Base-by-base conservation (phyloP, 2,329 filamentous ascomycete species). In the Fonsecaea pugnacius region DNA sequence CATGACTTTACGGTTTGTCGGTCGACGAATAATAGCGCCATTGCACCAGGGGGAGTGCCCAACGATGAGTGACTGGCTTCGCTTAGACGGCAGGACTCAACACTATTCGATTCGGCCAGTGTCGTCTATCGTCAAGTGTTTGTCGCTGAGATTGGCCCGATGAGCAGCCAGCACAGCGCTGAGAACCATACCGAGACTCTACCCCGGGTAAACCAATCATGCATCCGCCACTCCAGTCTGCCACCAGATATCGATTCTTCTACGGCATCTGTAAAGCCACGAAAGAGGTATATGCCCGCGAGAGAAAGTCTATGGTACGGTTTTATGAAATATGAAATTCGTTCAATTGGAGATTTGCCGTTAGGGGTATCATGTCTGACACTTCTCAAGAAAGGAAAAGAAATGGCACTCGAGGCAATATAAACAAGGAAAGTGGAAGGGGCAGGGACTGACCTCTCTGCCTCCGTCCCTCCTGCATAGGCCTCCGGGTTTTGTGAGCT, bases 371-470 rank as follows among this genome's bases (percentile, higher is more conserved):
- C 43, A 48, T 48, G 21, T 24, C 18, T 48, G 43, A 48, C 21
- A 48, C 43, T 9, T 48, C 5, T 24, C 43, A 48, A 27, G 21
- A 24, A 24, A 48, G 21, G 43, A 48, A 48, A 48, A 24, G 18
- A 48, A 9, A 48, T 24, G 43, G 21, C 21, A 48, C 43, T 53
- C 16, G 33, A 53, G 30, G 27, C 30, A 52, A 53, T 53, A 53
- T 33, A 16, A 33, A 53, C 51, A 53, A 33, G 51, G 33, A 53
- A 36, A 53, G 30, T 14, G 27, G 7, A 33, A 53, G 21, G 51
- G 18, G 51, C 27, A 53, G 51, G 24, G 30, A 53, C 51, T 53
- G 51, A 53, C 51, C 51, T 53, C 51, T 48, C 43, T 48, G 43
- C 43, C 43, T 43, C 10, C 18, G 3, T 18, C 6, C 43, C 7